Percentiles rank a stretch among this genome's conserved stretches.
phyloP scores from a whole-genome alignment of 2,329 filamentous ascomycete genomes.

The Huntiella moniliformis region DNA sequence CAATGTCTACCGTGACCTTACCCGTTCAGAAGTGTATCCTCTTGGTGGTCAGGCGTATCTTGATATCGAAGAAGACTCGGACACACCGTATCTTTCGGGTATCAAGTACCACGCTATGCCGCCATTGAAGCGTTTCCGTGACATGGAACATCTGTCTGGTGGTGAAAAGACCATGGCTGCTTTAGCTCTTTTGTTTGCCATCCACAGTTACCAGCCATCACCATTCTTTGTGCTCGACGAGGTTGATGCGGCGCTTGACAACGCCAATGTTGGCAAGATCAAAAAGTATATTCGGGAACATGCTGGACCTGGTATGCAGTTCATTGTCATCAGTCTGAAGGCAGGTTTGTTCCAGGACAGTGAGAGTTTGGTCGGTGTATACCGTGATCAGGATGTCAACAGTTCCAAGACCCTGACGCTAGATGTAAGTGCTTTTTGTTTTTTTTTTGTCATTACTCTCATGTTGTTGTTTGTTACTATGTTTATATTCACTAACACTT shows the following conservation, averaged over 20 bases:
- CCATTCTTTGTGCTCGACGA: slow-evolving; percentile 98
- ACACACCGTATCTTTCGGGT: slow-evolving; percentile 84
- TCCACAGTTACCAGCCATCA: slow-evolving; percentile 86
- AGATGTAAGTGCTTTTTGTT: slow-evolving; percentile 57
- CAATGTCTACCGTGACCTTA: slow-evolving; percentile 87
- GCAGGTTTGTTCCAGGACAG: slow-evolving; percentile 90
- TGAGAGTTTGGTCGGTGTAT: slow-evolving; percentile 87
- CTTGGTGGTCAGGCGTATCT: slow-evolving; percentile 80
- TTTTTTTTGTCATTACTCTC: too few species aligned
- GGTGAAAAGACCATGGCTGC: slow-evolving; percentile 99
- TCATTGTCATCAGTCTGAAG: slow-evolving; percentile 95
- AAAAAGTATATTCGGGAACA: slow-evolving; percentile 93
- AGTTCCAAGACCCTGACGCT: slow-evolving; percentile 79
- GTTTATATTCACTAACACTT: slow-evolving; percentile 1
- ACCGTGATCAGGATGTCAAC: slow-evolving; percentile 85
- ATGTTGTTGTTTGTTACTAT: too few species aligned
- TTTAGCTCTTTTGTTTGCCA: slow-evolving; percentile 84
- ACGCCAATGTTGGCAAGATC: slow-evolving; percentile 89
- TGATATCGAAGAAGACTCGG: slow-evolving; percentile 83
- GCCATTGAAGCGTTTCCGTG: slow-evolving; percentile 89
- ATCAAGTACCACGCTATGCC: slow-evolving; percentile 99
- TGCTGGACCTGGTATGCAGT: slow-evolving; percentile 93
- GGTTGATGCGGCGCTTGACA: slow-evolving; percentile 94
- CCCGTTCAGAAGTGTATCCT: slow-evolving; percentile 74
- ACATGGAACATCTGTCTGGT: slow-evolving; percentile 96